Evolutionary conservation across 345 rosid species (phyloP), one percentile per base, ranked within the genome.

Genomic region (Gossypium stocksii): DNA sequence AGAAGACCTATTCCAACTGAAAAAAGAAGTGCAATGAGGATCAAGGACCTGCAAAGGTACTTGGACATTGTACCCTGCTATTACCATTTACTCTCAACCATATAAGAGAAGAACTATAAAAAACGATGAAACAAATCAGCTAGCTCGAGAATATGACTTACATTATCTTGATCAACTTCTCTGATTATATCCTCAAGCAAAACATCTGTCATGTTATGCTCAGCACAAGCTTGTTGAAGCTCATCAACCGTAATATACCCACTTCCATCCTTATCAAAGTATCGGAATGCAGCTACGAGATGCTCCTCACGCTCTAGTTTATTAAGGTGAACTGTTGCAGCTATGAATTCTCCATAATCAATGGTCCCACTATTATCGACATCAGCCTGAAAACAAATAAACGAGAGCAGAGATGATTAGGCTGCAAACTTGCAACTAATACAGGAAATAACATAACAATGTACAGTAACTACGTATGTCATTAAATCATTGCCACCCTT

Each of bases 111-210:
- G 76, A 72, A 70, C 61, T 41, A 71, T 75, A 48, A 78, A 80
- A 58, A 80, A 9, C 7, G 27, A 27, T 49, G 59, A 51, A 49
- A 69, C 8, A 51, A 27, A 59, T 64, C 29, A 16, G 25, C 65
- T n/a, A 51, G 45, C 62, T 54, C 17, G 17, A 65, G 38, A 66
- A 44, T 12, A 29, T 64, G 44, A 78, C 97, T 87, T 85, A 91
- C 99, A 83, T 93, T 95, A 80, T 95, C 94, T 83, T 93, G 98
- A 82, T 95, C 99, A 60, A 91, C 99, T 84, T 95, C 98, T 86
- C 80, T 91, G 78, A 95, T 91, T 78, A 95, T 87, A 77, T 95
- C 99, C 77, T 95, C 99, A 13, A 93, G 88, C 66, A 87, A 86
- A 70, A 85, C 91, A 82, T 95, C 99, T 8, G 91, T 82, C 98